Conservation (phyloP, 768 basidiomycete species). For the Phlegmacium glaucopus region DNA sequence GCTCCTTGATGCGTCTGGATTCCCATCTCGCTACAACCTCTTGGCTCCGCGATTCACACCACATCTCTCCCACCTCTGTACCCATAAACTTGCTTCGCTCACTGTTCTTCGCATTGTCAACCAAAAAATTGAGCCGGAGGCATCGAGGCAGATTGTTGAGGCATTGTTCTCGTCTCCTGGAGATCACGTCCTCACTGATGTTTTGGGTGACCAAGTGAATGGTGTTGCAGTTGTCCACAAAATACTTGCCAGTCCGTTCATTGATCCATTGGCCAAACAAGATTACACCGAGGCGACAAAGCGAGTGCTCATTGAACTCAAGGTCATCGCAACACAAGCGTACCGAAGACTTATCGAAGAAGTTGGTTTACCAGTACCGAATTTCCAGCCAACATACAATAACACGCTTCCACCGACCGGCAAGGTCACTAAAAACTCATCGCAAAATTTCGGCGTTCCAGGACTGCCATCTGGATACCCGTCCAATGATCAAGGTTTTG, state of each 20-base stretch:
- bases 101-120: constrained; percentile 96
- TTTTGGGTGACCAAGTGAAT: constrained; percentile 94
- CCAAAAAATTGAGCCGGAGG: constrained; percentile 90
- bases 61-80: constrained; percentile 94
- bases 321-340: constrained; percentile 92
- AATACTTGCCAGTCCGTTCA: constrained; percentile 82
- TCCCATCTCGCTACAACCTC: constrained; percentile 93
- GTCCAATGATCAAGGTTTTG: constrained; percentile 78
- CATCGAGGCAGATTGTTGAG: constrained; percentile 82
- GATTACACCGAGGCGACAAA: constrained; percentile 84
- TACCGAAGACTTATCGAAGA: constrained; percentile 93
- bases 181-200: constrained; percentile 90
- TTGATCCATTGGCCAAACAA: constrained; percentile 67
- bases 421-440: constrained; percentile 51
- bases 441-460: constrained; percentile 64
- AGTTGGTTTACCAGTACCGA: constrained; percentile 87
- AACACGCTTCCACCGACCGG: constrained; percentile 58
- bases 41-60: constrained; percentile 95
- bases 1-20: constrained; percentile 92
- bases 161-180: constrained; percentile 87
- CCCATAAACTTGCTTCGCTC: constrained; percentile 94
- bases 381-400: constrained; percentile 78
- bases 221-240: constrained; percentile 93
- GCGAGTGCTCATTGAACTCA: constrained; percentile 84
- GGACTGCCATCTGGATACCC: constrained; percentile 79